These are phyloP conservation scores for Heteromeles arbutifolia DNA, from an alignment of 306 rosid species.

Conservation along the genomic window DNA sequence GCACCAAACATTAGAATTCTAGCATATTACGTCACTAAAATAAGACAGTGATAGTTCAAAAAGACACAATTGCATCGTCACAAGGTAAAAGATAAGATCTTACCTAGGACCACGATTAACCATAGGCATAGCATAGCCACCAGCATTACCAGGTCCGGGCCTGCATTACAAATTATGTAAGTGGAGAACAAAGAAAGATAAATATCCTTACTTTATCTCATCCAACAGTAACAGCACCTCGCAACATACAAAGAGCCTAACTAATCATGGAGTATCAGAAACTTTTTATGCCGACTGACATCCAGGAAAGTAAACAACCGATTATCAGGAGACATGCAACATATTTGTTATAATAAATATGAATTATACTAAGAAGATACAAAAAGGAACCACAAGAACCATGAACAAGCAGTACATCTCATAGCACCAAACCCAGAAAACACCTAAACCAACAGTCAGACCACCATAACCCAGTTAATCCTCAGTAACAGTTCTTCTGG, in stretches of 20 bases:
- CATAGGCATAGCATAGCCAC: conserved; percentile 34
- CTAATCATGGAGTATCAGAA: background rate
- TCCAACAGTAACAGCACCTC: background rate
- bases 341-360: background rate
- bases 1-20: background rate
- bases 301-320: background rate
- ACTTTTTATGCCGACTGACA: background rate
- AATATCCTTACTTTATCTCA: background rate
- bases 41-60: background rate
- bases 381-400: background rate
- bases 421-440: background rate
- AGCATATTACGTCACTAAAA: background rate
- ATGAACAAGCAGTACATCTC: background rate
- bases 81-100: conserved; percentile 9
- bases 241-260: background rate
- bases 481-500: background rate
- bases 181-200: background rate
- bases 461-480: background rate
- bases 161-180: conserved; percentile 33
- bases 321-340: background rate
- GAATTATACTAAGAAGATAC: background rate
- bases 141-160: conserved; percentile 48
- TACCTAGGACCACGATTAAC: conserved; percentile 60
- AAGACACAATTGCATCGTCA: background rate
- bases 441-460: background rate